Evolutionary conservation across 2,329 filamentous ascomycete genomes (phyloP).

Genomic region (Fusarium odoratissimum): DNA sequence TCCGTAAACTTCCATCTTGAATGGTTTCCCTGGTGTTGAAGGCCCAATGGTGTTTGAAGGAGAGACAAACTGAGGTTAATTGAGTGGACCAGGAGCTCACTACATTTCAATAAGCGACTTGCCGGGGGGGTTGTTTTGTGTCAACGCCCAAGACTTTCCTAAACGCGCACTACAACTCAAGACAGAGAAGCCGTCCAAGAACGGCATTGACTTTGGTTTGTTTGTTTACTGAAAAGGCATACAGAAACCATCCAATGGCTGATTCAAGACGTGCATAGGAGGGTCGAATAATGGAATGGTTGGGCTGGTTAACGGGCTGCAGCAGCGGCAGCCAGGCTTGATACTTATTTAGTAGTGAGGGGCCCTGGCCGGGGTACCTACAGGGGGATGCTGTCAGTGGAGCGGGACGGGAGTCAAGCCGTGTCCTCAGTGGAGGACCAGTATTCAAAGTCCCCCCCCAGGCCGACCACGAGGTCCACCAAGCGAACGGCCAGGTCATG

Average conservation of each 20-base stretch:
- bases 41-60: conserved; percentile 25
- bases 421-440: conserved; percentile 34
- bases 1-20: background rate
- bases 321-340: conserved; percentile 22
- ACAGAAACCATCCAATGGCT: conserved; percentile 11
- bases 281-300: conserved; percentile 20
- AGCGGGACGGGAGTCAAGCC: conserved; percentile 35
- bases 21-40: background rate
- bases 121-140: conserved; percentile 10
- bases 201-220: background rate
- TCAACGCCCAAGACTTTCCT: conserved; percentile 16
- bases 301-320: conserved; percentile 25
- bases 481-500: conserved; percentile 21
- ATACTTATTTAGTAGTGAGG: conserved; percentile 24
- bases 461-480: conserved; percentile 28
- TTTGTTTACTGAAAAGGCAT: conserved; percentile 7
- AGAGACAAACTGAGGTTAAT: conserved; percentile 28
- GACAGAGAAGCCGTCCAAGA: background rate
- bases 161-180: conserved; percentile 3
- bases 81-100: conserved; percentile 21
- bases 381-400: conserved; percentile 39
- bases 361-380: conserved; percentile 6
- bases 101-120: conserved; percentile 21
- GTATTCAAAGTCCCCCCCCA: conserved; percentile 30
- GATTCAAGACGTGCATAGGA: conserved; percentile 3